A percentile compares a stretch with the other conserved stretches of the same genome.
Evolutionary conservation across 2,329 filamentous ascomycete species (phyloP).

Genomic region (Aspergillus viridinutans): DNA sequence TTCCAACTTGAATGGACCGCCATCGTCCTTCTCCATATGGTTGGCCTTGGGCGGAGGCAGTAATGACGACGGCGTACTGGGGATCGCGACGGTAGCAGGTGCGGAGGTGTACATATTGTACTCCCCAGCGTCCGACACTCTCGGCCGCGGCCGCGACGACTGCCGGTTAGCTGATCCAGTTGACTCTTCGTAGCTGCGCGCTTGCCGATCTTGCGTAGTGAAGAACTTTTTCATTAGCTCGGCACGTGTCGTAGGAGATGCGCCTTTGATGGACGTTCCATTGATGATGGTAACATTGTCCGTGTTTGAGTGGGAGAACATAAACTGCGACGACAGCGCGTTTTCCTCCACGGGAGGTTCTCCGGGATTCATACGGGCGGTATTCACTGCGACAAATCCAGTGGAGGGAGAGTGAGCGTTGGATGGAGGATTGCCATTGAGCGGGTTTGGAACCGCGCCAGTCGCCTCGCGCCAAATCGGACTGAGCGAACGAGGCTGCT

Average conservation of each 20-base stretch:
- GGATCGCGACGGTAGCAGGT: slow-evolving; percentile 50
- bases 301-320: slow-evolving; percentile 39
- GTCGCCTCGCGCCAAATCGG: slow-evolving; percentile 37
- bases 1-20: slow-evolving; percentile 57
- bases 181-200: slow-evolving; percentile 35
- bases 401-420: slow-evolving; percentile 44
- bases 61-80: slow-evolving; percentile 51
- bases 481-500: slow-evolving; percentile 30
- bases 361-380: slow-evolving; percentile 40
- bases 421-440: slow-evolving; percentile 26
- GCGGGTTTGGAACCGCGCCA: slow-evolving; percentile 19
- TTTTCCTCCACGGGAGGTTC: slow-evolving; percentile 31
- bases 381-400: slow-evolving; percentile 59
- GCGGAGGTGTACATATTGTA: slow-evolving; percentile 39
- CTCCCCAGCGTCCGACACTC: slow-evolving; percentile 34
- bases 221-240: slow-evolving; percentile 62
- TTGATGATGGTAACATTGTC: slow-evolving; percentile 48
- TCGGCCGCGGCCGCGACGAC: slow-evolving; percentile 27
- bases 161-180: slow-evolving; percentile 23
- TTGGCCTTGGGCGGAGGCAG: slow-evolving; percentile 46
- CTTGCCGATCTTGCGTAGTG: slow-evolving; percentile 53
- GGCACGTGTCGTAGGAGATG: slow-evolving; percentile 54
- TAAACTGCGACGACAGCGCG: slow-evolving; percentile 32
- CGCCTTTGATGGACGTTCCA: slow-evolving; percentile 47
- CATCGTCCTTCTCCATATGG: slow-evolving; percentile 52